A percentile compares a stretch with the other conserved stretches of the same genome.
Evolutionary conservation across 176 grass and related monocot genomes (phyloP).

Genomic region (Echinochloa phyllopogon): DNA sequence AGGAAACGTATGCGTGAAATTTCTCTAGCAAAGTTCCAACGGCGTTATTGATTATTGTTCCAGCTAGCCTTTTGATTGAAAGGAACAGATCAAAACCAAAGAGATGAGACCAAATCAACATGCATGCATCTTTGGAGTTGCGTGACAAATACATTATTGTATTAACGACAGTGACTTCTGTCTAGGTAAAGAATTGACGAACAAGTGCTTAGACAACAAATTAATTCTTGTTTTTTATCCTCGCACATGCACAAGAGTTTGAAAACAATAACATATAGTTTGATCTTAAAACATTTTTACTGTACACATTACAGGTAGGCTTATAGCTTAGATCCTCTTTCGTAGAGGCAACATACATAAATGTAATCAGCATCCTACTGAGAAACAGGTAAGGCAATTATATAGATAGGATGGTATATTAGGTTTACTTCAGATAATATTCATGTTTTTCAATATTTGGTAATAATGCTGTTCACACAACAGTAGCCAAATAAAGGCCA

Average conservation of each 20-base stretch:
- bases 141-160: slow-evolving; percentile 35
- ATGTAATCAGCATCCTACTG: not conserved
- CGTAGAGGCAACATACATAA: not conserved
- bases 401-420: not conserved
- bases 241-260: not conserved
- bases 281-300: not conserved
- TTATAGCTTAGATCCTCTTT: not conserved
- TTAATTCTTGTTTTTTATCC: not conserved
- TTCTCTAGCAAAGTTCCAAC: slow-evolving; percentile 34
- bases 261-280: not conserved
- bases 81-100: slow-evolving; percentile 39
- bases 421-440: not conserved
- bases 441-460: not conserved
- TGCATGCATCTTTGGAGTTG: slow-evolving; percentile 28
- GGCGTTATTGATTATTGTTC: slow-evolving; percentile 40
- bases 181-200: not conserved
- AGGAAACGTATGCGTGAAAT: slow-evolving; percentile 24
- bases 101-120: slow-evolving; percentile 26
- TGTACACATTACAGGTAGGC: not conserved
- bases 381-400: not conserved
- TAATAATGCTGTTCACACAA: slow-evolving; percentile 33
- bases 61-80: slow-evolving; percentile 40
- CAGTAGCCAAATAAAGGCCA: slow-evolving; percentile 23
- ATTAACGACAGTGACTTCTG: not conserved
- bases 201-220: not conserved